These are phyloP conservation scores for Phytophthora fragariaefolia DNA, from an alignment of 352 stramenopile species.

Conservation along the genomic window DNA sequence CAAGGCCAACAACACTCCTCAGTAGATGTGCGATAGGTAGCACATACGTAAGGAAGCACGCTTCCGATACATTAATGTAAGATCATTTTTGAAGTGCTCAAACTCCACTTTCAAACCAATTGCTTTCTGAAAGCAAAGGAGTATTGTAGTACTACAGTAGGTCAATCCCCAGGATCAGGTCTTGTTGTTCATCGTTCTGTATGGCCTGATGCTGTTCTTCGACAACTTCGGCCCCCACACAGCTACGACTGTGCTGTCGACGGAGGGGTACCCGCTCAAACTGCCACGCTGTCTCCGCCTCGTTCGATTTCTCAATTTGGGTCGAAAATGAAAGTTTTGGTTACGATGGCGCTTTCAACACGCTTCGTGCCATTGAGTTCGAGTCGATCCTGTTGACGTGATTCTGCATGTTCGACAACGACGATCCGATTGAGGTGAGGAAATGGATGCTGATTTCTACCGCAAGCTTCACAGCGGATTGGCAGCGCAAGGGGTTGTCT, in stretches of 20 bases:
- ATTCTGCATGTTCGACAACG: conserved; percentile 69
- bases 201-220: conserved; percentile 80
- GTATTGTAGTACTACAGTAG: too few species aligned
- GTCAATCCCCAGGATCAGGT: conserved; percentile 51
- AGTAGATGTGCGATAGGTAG: conserved; percentile 30
- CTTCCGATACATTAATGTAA: conserved; percentile 27
- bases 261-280: conserved; percentile 83
- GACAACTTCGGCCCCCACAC: conserved; percentile 86
- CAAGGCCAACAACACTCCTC: conserved; percentile 30
- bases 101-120: too few species aligned
- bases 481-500: too few species aligned
- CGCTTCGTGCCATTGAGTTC: conserved; percentile 59
- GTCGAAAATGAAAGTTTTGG: conserved; percentile 26
- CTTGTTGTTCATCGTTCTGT: conserved; percentile 72
- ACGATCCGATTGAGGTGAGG: conserved; percentile 33
- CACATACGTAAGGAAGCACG: conserved; percentile 11
- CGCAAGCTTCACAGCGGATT: conserved; percentile 3
- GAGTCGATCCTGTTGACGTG: conserved; percentile 47
- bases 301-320: conserved; percentile 36
- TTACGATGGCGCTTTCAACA: conserved; percentile 34
- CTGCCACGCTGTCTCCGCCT: conserved; percentile 77
- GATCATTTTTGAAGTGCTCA: conserved; percentile 26
- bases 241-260: conserved; percentile 88
- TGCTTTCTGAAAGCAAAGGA: too few species aligned
- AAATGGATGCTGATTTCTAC: conserved; percentile 29